Percentiles rank a stretch among this genome's conserved stretches.
These are phyloP conservation scores for Nitzschia inconspicua DNA, from an alignment of 108 stramenopile genomes.

Conservation along the genomic window DNA sequence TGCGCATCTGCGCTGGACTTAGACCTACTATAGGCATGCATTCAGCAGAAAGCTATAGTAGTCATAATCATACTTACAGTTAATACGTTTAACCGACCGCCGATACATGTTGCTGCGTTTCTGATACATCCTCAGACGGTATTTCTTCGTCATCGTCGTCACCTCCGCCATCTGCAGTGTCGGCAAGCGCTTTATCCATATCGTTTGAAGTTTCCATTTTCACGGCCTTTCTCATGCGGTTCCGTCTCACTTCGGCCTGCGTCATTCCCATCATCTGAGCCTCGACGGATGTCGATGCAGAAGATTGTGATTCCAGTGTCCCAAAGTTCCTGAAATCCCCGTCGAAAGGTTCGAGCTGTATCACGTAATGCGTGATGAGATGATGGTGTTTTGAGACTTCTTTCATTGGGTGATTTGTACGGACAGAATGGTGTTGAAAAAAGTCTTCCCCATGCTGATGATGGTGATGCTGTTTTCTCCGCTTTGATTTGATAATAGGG, in stretches of 20 bases:
- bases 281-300: slow-evolving; percentile 43
- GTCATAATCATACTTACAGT: background rate
- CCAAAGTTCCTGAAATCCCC: slow-evolving; percentile 8
- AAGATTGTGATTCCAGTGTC: slow-evolving; percentile 20
- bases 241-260: slow-evolving; percentile 20
- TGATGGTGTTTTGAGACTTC: slow-evolving; percentile 7
- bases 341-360: slow-evolving; percentile 46
- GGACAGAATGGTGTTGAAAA: too few species aligned
- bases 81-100: slow-evolving; percentile 7
- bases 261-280: slow-evolving; percentile 39
- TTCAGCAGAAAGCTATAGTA: background rate
- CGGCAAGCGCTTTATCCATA: background rate
- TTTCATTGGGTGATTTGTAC: background rate
- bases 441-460: slow-evolving; percentile 1
- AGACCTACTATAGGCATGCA: slow-evolving; percentile 8
- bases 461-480: slow-evolving; percentile 37
- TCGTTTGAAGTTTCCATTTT: background rate
- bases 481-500: slow-evolving; percentile 27
- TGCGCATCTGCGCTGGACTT: slow-evolving; percentile 59
- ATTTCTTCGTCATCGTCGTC: slow-evolving; percentile 7
- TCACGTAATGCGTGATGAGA: slow-evolving; percentile 55
- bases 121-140: background rate
- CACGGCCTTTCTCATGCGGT: background rate
- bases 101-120: background rate
- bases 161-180: slow-evolving; percentile 17